A percentile compares a stretch with the other conserved stretches of the same genome.
Conservation (phyloP, 2,329 filamentous ascomycete species). For the Colletotrichum truncatum region DNA sequence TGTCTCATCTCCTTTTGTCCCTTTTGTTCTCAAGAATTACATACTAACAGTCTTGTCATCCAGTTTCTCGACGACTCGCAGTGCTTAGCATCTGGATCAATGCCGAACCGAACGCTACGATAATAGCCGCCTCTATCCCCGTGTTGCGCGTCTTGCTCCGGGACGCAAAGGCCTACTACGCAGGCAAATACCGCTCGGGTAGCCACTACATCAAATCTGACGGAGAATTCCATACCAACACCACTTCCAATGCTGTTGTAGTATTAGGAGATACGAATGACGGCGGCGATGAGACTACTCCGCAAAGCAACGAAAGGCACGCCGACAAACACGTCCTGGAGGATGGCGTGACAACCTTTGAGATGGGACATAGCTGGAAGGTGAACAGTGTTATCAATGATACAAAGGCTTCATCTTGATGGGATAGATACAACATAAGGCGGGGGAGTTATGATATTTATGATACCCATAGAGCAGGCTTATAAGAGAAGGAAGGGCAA, state of each 20-base stretch:
- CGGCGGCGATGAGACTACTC: background rate
- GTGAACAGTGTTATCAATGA: too few species aligned
- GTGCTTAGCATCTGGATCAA: constrained; percentile 35
- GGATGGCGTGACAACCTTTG: too few species aligned
- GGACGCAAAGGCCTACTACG: background rate
- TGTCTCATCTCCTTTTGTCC: too few species aligned
- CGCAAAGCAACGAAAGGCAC: background rate
- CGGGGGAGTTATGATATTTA: too few species aligned
- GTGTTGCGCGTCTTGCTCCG: constrained; percentile 39
- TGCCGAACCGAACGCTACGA: constrained; percentile 36
- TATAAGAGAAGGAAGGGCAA: too few species aligned
- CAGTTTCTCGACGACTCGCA: background rate
- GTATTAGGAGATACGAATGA: background rate
- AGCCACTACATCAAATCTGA: background rate
- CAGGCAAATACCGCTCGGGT: background rate
- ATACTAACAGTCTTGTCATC: too few species aligned
- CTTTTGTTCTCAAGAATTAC: background rate
- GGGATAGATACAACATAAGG: too few species aligned
- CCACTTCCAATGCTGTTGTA: background rate
- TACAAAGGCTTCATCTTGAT: too few species aligned
- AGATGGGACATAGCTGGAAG: too few species aligned
- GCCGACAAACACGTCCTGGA: too few species aligned
- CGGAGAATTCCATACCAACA: background rate
- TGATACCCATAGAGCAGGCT: too few species aligned
- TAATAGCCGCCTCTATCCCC: constrained; percentile 42